phyloP scores from a whole-genome alignment of 306 rosid genomes.

The Pueraria montana region DNA sequence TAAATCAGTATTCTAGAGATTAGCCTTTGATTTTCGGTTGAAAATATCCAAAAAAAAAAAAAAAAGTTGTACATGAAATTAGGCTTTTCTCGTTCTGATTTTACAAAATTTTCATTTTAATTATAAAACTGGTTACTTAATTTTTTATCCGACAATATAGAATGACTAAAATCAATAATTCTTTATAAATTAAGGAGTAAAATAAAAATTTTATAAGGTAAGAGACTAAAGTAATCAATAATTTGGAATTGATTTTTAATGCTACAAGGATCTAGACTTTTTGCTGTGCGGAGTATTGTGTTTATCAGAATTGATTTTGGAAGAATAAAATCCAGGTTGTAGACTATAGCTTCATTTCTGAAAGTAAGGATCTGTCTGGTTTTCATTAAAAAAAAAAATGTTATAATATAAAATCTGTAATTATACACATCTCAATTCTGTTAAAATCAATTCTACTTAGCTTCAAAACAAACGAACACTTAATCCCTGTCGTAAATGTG shows the following conservation, averaged over 20 bases:
- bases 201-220: neutral
- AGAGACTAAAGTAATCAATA: neutral
- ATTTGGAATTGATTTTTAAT: neutral
- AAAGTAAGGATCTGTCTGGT: neutral
- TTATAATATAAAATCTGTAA: neutral
- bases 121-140: too few relatives aligned
- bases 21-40: too few relatives aligned
- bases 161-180: too few relatives aligned
- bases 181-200: neutral
- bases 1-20: neutral
- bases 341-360: neutral
- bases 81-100: neutral
- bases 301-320: neutral
- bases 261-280: neutral
- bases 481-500: too few relatives aligned
- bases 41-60: too few relatives aligned
- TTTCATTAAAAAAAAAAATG: neutral
- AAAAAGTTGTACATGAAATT: neutral
- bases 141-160: too few relatives aligned
- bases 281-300: neutral
- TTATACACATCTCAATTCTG: neutral
- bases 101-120: too few relatives aligned
- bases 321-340: neutral
- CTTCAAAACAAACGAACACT: neutral
- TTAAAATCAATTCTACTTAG: neutral